Conservation (phyloP, 2,329 filamentous ascomycete genomes). For the Colletotrichum gloeosporioides region DNA sequence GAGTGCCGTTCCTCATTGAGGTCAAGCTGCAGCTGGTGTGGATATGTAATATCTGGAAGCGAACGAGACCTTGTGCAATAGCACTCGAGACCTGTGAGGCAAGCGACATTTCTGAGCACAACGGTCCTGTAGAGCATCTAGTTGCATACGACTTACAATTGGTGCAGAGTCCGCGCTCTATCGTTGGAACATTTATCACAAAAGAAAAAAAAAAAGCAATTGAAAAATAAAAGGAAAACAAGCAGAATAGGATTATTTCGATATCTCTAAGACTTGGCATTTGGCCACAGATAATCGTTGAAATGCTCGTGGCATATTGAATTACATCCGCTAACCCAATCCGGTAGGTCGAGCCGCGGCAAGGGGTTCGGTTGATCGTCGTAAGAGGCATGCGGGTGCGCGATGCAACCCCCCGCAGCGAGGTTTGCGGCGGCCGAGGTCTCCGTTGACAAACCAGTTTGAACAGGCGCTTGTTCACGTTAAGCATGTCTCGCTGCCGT, state of each 20-base stretch:
- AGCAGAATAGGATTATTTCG: not conserved
- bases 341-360: not conserved
- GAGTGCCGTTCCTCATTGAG: fast-evolving
- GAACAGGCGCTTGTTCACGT: too few species aligned
- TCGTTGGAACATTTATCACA: not conserved
- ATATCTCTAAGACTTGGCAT: not conserved
- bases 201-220: not conserved
- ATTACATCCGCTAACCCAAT: not conserved
- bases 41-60: not conserved
- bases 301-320: not conserved
- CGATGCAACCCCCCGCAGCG: not conserved
- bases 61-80: fast-evolving
- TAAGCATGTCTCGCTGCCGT: not conserved
- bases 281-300: fast-evolving
- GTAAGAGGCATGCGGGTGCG: not conserved
- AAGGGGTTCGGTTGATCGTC: not conserved
- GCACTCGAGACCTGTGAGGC: fast-evolving
- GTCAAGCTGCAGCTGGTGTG: not conserved
- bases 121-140: too few species aligned
- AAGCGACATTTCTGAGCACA: too few species aligned
- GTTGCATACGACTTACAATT: too few species aligned
- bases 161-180: too few species aligned
- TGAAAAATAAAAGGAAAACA: not conserved
- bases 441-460: not conserved
- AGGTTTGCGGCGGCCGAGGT: not conserved